Percentiles rank a stretch among this genome's conserved stretches.
Evolutionary conservation across 2,329 filamentous ascomycete genomes (phyloP).

Genomic region (Nectriaceae sp.): DNA sequence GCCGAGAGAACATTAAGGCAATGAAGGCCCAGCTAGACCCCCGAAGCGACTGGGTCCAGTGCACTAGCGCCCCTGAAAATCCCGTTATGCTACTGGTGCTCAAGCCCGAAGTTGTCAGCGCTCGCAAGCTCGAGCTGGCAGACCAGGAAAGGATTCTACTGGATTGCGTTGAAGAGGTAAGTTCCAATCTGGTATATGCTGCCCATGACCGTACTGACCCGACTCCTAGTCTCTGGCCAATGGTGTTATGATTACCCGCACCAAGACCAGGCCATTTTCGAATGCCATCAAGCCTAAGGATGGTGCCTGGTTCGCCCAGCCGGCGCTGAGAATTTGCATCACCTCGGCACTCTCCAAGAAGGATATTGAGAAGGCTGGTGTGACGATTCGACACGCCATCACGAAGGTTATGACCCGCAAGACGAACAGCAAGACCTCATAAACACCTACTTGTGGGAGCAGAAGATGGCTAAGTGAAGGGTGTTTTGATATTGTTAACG

Average conservation of each 20-base stretch:
- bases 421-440: constrained; percentile 42
- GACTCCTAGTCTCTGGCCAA: constrained; percentile 72
- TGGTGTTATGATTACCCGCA: constrained; percentile 82
- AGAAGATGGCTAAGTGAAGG: neutral
- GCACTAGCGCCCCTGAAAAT: constrained; percentile 80
- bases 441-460: neutral
- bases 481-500: neutral
- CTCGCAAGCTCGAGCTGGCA: constrained; percentile 65
- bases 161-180: constrained; percentile 95
- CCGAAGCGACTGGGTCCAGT: constrained; percentile 88
- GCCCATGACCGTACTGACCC: constrained; percentile 13
- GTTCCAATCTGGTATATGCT: constrained; percentile 25
- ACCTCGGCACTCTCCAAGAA: constrained; percentile 88
- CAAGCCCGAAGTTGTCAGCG: constrained; percentile 78
- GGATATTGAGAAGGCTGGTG: constrained; percentile 92
- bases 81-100: constrained; percentile 82
- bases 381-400: constrained; percentile 85
- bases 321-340: constrained; percentile 88
- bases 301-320: constrained; percentile 67
- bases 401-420: constrained; percentile 83
- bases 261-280: constrained; percentile 75
- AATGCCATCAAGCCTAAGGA: constrained; percentile 67
- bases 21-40: constrained; percentile 90
- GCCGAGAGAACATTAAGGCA: constrained; percentile 82
- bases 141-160: constrained; percentile 86